Percentiles rank a stretch among this genome's conserved stretches.
These are phyloP conservation scores for Lepiota subincarnata DNA, from an alignment of 768 basidiomycete species.

Conservation along the genomic window DNA sequence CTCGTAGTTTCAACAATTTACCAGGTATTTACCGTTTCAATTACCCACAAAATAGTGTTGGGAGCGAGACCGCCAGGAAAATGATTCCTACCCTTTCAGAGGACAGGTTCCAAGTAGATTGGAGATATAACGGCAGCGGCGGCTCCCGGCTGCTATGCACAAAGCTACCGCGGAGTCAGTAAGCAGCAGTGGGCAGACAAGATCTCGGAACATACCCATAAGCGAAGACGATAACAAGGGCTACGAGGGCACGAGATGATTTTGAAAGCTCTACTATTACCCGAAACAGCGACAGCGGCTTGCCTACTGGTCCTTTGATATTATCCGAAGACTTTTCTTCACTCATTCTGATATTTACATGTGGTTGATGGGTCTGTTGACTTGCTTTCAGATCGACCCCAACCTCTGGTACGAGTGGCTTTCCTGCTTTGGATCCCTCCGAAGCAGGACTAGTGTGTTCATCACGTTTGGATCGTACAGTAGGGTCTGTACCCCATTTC, in stretches of 20 bases:
- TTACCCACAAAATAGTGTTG: constrained; percentile 57
- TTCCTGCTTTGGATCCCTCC: background rate
- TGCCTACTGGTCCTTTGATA: constrained; percentile 3
- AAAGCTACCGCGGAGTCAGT: constrained; percentile 30
- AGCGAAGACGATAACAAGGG: constrained; percentile 40
- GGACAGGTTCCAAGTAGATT: constrained; percentile 42
- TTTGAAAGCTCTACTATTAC: constrained; percentile 39
- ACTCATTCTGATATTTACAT: background rate
- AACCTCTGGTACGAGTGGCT: background rate
- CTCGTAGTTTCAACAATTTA: background rate
- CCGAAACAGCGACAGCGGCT: constrained; percentile 32
- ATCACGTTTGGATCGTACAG: constrained; percentile 5
- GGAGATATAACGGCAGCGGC: constrained; percentile 51
- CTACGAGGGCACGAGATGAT: constrained; percentile 46
- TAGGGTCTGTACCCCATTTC: constrained; percentile 44
- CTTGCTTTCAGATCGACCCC: background rate
- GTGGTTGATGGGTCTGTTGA: background rate
- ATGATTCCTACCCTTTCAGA: constrained; percentile 60
- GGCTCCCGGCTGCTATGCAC: constrained; percentile 51
- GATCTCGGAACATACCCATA: constrained; percentile 45
- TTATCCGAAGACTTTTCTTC: background rate
- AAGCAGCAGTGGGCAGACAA: background rate
- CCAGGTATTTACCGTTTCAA: background rate
- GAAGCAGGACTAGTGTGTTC: background rate
- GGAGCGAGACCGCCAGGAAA: constrained; percentile 60